Evolutionary conservation across 768 basidiomycete genomes (phyloP).

Genomic region (Gymnopilus dilepis): DNA sequence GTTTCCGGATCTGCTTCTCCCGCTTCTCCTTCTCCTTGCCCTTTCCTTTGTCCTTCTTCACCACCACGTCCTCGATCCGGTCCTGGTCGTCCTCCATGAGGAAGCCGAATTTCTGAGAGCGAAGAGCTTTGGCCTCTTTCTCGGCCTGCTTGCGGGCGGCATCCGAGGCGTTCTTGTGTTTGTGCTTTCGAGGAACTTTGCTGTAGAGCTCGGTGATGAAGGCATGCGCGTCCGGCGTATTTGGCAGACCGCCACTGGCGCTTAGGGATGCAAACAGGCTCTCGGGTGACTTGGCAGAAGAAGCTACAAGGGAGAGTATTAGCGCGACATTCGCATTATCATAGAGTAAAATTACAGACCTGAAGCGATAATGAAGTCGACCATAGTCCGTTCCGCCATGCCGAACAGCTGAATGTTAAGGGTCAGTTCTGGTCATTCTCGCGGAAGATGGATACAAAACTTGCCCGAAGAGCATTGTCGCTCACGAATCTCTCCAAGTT

Average conservation of each 20-base stretch:
- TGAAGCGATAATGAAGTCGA: conserved; percentile 87
- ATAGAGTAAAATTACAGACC: conserved; percentile 46
- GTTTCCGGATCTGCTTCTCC: conserved; percentile 75
- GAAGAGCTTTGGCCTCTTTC: conserved; percentile 72
- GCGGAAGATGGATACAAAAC: conserved; percentile 26
- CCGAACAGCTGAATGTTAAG: conserved; percentile 70
- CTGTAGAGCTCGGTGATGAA: conserved; percentile 82
- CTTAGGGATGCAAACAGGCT: conserved; percentile 78
- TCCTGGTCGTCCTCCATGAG: conserved; percentile 79
- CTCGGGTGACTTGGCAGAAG: conserved; percentile 81
- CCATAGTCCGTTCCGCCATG: conserved; percentile 80
- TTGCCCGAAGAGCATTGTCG: conserved; percentile 75
- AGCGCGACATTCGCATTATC: conserved; percentile 1
- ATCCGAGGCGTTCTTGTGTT: conserved; percentile 60
- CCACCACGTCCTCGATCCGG: conserved; percentile 45
- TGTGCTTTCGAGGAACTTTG: conserved; percentile 79
- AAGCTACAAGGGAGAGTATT: conserved; percentile 51
- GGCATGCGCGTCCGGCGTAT: conserved; percentile 76
- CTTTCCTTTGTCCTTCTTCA: conserved; percentile 37
- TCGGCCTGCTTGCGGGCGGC: conserved; percentile 69
- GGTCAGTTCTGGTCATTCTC: background rate
- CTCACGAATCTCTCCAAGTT: conserved; percentile 75
- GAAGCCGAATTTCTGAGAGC: conserved; percentile 77
- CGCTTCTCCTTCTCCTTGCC: conserved; percentile 52
- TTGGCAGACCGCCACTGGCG: conserved; percentile 73